Conservation (phyloP, 2,329 filamentous ascomycete genomes). For the Aureobasidium zeae region DNA sequence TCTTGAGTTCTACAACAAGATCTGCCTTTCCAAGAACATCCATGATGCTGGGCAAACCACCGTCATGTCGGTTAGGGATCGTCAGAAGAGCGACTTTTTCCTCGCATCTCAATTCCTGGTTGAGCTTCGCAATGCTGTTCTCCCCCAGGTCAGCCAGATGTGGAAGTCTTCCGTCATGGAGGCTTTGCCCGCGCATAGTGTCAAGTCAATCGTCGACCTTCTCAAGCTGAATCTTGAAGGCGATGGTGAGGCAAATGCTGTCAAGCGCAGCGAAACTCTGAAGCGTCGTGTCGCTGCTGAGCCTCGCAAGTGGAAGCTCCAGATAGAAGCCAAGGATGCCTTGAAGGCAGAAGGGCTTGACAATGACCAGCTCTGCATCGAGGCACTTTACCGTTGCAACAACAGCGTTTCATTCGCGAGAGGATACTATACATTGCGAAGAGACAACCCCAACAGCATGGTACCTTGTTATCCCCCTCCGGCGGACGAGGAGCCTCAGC, state of each 20-base stretch:
- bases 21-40: constrained; percentile 70
- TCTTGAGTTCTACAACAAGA: constrained; percentile 66
- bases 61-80: constrained; percentile 44
- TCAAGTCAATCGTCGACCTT: constrained; percentile 74
- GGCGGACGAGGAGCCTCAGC: constrained; percentile 17
- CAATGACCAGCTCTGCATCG: constrained; percentile 53
- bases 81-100: constrained; percentile 52
- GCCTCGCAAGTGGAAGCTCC: constrained; percentile 45
- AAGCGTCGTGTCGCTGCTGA: constrained; percentile 38
- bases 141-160: constrained; percentile 65
- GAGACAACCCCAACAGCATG: constrained; percentile 17
- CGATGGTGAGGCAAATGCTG: constrained; percentile 63
- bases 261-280: constrained; percentile 52
- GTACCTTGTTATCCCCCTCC: constrained; percentile 26
- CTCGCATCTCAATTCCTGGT: constrained; percentile 68
- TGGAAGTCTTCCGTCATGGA: constrained; percentile 84
- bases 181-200: constrained; percentile 64
- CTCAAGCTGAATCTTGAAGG: constrained; percentile 66
- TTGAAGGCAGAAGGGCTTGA: constrained; percentile 45
- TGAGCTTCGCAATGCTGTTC: constrained; percentile 69
- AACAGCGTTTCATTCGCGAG: constrained; percentile 51
- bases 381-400: constrained; percentile 76
- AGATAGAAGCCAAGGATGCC: constrained; percentile 34
- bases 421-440: constrained; percentile 60
- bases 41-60: constrained; percentile 62